Evolutionary conservation across 2,329 filamentous ascomycete species (phyloP), one percentile per base, ranked within the genome.

Genomic region (Allantophomopsis cytisporea): DNA sequence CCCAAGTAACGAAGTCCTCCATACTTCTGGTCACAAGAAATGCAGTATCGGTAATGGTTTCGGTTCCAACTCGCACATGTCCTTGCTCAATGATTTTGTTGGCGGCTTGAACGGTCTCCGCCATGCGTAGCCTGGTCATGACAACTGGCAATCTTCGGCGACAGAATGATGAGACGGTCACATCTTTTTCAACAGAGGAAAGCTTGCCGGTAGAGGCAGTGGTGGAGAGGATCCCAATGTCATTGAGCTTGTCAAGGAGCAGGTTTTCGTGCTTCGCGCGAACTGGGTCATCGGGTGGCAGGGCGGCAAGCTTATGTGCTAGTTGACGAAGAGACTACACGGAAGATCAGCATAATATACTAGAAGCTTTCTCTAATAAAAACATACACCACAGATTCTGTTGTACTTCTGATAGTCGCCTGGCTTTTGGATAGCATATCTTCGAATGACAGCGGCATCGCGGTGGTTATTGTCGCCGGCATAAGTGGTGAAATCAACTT

Each of bases 1-100:
- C 81, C 89, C 89, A 96, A 1, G 89, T 95, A 14, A 96, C 83
- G 58, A 93, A 94, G 62, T 96, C 89, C 63, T 96, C 89, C 72
- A 94, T 85, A 44, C 77, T 83, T 47, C 88, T 71, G 31, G 85
- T 91, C 7, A 96, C 86, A 39, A 95, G 61, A 53, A 87, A 95
- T 1, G 87, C 88, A 20, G 87, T 79, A 57, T 96, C 89, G 2
- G 84, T 93, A 18, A 95, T 73, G 2, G 88, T 83, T 55, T 95
- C 86, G 0, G 86, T 88, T 11, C 89, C 89, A 1, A 94, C 86
- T 36, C 89, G 71, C 3, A 96, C 87, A 57, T 95, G 88, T 6
- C 89, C 89, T 56, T 94, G 86, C 66, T 96, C 89, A 42, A 96
- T 83, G 60, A 94, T 82, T 51, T 84, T 87, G 7, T 77, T 83